Conservation (phyloP, 2,329 filamentous ascomycete genomes). For the Pseudopyricularia javanii region DNA sequence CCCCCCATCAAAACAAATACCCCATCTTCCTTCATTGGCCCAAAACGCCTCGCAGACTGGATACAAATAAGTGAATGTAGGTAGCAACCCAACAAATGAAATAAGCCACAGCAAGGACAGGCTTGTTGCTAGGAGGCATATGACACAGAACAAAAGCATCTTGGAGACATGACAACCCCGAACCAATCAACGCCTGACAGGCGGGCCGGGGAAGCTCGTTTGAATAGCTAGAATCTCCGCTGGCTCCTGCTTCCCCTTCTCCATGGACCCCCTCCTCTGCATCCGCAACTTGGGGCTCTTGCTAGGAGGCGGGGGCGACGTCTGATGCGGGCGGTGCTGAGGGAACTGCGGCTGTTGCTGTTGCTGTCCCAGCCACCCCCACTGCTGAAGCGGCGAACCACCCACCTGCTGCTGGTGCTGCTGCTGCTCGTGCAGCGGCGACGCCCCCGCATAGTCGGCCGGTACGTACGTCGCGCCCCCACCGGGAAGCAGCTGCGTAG, state of each 20-base stretch:
- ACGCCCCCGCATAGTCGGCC: constrained; percentile 6
- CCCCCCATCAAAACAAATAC: too few species aligned
- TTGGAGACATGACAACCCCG: background rate
- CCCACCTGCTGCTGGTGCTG: background rate
- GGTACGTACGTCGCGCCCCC: constrained; percentile 8
- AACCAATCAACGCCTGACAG: constrained; percentile 6
- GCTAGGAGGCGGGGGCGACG: constrained; percentile 14
- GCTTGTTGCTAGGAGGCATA: too few species aligned
- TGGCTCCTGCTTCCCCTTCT: constrained; percentile 14
- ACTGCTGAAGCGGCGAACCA: background rate
- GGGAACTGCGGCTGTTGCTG: background rate
- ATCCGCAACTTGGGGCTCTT: constrained; percentile 9
- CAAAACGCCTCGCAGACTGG: too few species aligned
- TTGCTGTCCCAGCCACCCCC: background rate
- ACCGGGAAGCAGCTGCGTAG: constrained; percentile 4
- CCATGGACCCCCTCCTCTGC: background rate
- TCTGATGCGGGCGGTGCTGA: background rate
- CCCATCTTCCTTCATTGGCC: too few species aligned
- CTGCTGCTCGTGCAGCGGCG: background rate
- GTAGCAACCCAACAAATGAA: too few species aligned
- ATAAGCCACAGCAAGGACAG: too few species aligned
- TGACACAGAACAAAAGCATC: background rate
- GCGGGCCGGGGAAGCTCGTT: constrained; percentile 26
- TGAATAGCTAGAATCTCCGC: constrained; percentile 22
- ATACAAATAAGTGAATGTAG: too few species aligned